Evolutionary conservation across 306 rosid genomes (phyloP).

Genomic region (Glycine latifolia): DNA sequence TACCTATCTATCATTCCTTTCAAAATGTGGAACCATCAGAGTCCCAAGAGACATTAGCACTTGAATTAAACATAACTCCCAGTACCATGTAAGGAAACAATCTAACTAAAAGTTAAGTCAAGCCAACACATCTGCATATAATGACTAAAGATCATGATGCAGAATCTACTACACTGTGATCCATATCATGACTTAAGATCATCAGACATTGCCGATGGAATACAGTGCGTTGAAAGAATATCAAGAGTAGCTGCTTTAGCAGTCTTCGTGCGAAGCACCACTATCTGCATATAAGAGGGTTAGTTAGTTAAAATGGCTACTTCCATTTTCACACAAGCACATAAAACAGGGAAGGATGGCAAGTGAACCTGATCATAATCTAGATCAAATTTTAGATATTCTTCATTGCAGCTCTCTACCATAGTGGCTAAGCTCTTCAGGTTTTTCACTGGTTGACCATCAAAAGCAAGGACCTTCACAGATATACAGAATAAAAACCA

Average conservation of each 20-base stretch:
- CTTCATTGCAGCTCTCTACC: slow-evolving; percentile 87
- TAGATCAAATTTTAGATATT: slow-evolving; percentile 78
- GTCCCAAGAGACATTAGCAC: slow-evolving; percentile 26
- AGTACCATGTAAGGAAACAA: slow-evolving; percentile 19
- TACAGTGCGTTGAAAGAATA: slow-evolving; percentile 85
- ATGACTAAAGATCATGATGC: slow-evolving; percentile 6
- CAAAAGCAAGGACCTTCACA: slow-evolving; percentile 79
- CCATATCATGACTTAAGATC: slow-evolving; percentile 65
- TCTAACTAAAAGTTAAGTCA: slow-evolving; percentile 44
- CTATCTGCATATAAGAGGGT: slow-evolving; percentile 63
- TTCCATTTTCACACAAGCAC: slow-evolving; percentile 32
- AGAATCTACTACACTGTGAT: too few relatives aligned
- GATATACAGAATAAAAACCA: slow-evolving; percentile 22
- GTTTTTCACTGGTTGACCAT: slow-evolving; percentile 90
- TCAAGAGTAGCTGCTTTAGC: slow-evolving; percentile 87
- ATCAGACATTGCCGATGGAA: slow-evolving; percentile 88
- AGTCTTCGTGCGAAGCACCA: slow-evolving; percentile 72
- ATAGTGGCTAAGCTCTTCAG: slow-evolving; percentile 84
- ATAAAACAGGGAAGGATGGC: slow-evolving; percentile 28
- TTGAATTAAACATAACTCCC: slow-evolving; percentile 30
- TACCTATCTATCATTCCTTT: slow-evolving; percentile 44
- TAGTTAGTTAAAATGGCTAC: not conserved
- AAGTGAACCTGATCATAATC: slow-evolving; percentile 87
- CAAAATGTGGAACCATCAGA: slow-evolving; percentile 26
- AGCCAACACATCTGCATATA: slow-evolving; percentile 44